These are phyloP conservation scores for Begonia peltatifolia DNA, from an alignment of 306 rosid species.

Conservation along the genomic window DNA sequence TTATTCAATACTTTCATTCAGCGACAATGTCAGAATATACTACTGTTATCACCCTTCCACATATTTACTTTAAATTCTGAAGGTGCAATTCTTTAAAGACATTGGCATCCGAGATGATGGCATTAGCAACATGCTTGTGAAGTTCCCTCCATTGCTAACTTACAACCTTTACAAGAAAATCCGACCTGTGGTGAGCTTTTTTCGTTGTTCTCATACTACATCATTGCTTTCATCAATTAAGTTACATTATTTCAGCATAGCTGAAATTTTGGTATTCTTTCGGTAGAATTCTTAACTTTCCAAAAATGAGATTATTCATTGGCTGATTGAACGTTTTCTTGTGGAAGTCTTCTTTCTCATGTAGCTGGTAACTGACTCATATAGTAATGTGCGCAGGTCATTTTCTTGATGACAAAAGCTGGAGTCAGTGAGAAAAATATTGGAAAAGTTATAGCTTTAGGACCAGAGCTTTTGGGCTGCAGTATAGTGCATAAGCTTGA, in stretches of 20 bases:
- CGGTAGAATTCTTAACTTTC: neutral
- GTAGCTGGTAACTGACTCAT: too few species aligned
- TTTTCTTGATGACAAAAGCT: constrained; percentile 80
- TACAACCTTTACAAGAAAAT: constrained; percentile 86
- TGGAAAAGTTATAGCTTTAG: constrained; percentile 71
- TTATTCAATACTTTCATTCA: neutral
- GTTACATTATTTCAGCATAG: too few species aligned
- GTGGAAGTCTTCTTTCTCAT: too few species aligned
- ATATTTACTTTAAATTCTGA: constrained; percentile 12
- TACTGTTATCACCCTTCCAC: neutral
- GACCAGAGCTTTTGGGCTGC: constrained; percentile 88
- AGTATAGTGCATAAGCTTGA: constrained; percentile 71
- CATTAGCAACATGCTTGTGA: constrained; percentile 86
- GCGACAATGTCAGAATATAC: neutral
- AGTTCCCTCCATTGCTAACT: constrained; percentile 71
- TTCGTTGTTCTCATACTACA: neutral
- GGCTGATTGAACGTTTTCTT: neutral
- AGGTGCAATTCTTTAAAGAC: constrained; percentile 74
- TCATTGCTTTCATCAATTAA: too few species aligned
- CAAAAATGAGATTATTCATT: constrained; percentile 3
- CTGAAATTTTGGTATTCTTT: too few species aligned
- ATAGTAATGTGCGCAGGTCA: constrained; percentile 33
- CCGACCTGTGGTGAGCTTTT: constrained; percentile 68
- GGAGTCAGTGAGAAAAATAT: constrained; percentile 63
- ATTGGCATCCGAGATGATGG: constrained; percentile 67